Evolutionary conservation across 176 grass and related monocot species (phyloP), one percentile per base, ranked within the genome.

Genomic region (Neostapfia colusana): DNA sequence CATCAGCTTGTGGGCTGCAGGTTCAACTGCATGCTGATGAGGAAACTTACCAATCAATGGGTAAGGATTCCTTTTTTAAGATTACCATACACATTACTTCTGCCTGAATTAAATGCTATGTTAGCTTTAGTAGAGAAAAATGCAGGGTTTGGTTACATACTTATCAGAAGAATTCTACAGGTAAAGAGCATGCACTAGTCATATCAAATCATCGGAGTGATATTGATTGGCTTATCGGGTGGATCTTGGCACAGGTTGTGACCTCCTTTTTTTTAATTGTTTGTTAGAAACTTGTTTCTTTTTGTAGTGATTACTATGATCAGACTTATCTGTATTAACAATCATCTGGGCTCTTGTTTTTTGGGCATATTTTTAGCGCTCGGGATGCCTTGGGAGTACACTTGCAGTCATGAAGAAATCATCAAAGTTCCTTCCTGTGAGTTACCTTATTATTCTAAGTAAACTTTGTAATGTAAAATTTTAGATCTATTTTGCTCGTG

Each of bases 371-470:
- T 21, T 14, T 87, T 86, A 97, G 93, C 90, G 90, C 9, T 90
- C 93, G 44, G 85, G 93, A 73, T 97, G 93, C 84, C 93, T 97
- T 77, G 93, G 90, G 79, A 93, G 90, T 56, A 49, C 93, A 17
- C 83, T 97, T 9, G 93, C 93, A 80, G 93, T 97, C 27, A 97
- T 97, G 93, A 97, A 97, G 54, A 97, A 93, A 63, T 88, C 87
- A 70, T 97, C 90, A 18, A 97, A 97, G 58, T 90, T 88, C 57
- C 90, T 97, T 45, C 90, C 90, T 53, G 93, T 97, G 59, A 90
- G 90, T 91, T 65, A 20, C 8, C 9, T 76, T 61, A 77, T 64
- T 24, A 37, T 78, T 56, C 43, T 63, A 37, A 28, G 23, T 60
- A 2, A 7, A 69, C 10, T 7, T 14, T 62, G 13, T 21, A 41